Base-by-base conservation (phyloP, 2,329 filamentous ascomycete species). In the Zymoseptoria ardabiliae region DNA sequence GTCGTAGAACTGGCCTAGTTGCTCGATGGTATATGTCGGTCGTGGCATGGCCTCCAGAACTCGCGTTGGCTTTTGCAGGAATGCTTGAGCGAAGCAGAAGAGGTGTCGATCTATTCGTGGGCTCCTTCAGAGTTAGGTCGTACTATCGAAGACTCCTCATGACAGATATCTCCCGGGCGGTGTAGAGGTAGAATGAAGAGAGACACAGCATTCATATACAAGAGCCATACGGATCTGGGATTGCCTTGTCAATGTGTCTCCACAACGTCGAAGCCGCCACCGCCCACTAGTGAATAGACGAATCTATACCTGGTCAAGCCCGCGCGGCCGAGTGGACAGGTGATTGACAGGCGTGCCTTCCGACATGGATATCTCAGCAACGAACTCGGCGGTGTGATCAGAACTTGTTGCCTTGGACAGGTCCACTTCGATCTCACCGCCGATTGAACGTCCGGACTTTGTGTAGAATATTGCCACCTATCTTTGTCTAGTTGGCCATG, bases 1-100 rank as follows among this genome's bases (percentile, higher is more conserved):
- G 28, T 64, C 59, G 61, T 66, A 69, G 55, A 65, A 60, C 22
- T 63, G 61, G 28, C 60, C 54, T 8, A 68, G 59, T 52, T 69
- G 68, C 13, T 62, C 41, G 19, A 41, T 48, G 13, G 65, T 66
- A 50, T 67, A 69, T 23, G 57, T 61, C 48, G 54, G 58, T 30
- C 57, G 58, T 91, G 88, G 80, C 51, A 53, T 79, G 35, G 35
- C 13, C 35, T 45, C 17, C 4, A 17, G 17, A 45, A 45, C 35
- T 13, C 13, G 13, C 11, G 35, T 45, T 13, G 35, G n/a, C 35
- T 45, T 45, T 45, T 4, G 35, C 35, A 13, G 35, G n/a, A 45
- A 45, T n/a, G 6, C 35, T 45, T 13, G 35, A 45, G 35, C 17
- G 35, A n/a, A 45, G 35, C 35, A 45, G 35, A n/a, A n/a, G 35